These are phyloP conservation scores for Aspergillus baeticus DNA, from an alignment of 495 filamentous ascomycete species.

Conservation along the genomic window DNA sequence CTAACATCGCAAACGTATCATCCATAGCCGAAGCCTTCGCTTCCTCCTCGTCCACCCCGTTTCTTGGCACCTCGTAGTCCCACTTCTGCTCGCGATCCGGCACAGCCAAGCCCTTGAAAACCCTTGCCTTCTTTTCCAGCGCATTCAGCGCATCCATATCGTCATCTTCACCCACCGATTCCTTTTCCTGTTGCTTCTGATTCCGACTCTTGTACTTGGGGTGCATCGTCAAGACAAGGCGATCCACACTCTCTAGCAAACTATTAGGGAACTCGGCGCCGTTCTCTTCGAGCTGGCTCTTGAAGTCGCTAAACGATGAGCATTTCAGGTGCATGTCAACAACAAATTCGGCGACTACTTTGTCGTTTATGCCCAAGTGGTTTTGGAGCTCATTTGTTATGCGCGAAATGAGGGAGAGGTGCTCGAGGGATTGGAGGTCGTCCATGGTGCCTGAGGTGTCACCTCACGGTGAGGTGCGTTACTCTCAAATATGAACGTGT, in stretches of 20 bases:
- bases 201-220: slow-evolving; percentile 68
- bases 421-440: slow-evolving; percentile 84
- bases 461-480: neutral
- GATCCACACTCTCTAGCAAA: slow-evolving; percentile 87
- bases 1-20: slow-evolving; percentile 89
- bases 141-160: slow-evolving; percentile 45
- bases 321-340: slow-evolving; percentile 86
- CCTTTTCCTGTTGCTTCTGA: slow-evolving; percentile 28
- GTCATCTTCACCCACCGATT: slow-evolving; percentile 18
- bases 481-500: neutral
- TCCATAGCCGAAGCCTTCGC: slow-evolving; percentile 67
- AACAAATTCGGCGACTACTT: slow-evolving; percentile 92
- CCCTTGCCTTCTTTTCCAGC: slow-evolving; percentile 63
- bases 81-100: slow-evolving; percentile 72
- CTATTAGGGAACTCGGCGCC: slow-evolving; percentile 87
- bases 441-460: slow-evolving; percentile 59
- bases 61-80: slow-evolving; percentile 46
- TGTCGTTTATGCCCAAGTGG: slow-evolving; percentile 88
- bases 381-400: slow-evolving; percentile 94
- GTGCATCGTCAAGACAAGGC: slow-evolving; percentile 85
- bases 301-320: slow-evolving; percentile 64
- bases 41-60: slow-evolving; percentile 30
- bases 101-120: slow-evolving; percentile 87
- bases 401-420: slow-evolving; percentile 90
- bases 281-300: slow-evolving; percentile 66